These are phyloP conservation scores for Ascochyta koolunga DNA, from an alignment of 2,329 filamentous ascomycete genomes.

Conservation along the genomic window DNA sequence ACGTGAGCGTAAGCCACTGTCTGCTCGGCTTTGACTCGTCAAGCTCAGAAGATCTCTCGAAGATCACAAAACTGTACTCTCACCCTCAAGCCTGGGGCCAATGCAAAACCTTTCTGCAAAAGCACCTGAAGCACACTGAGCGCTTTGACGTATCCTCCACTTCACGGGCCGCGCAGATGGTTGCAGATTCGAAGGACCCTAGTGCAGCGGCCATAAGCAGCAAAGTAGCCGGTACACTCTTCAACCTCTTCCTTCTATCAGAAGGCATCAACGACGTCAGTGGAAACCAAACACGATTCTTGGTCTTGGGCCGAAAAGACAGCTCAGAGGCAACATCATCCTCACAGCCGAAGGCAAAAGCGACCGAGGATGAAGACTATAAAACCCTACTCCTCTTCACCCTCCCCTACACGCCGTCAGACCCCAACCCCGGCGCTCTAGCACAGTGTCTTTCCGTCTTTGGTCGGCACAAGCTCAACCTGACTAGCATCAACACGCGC, in stretches of 20 bases:
- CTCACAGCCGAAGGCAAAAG: background rate
- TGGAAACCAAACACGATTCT: conserved; percentile 81
- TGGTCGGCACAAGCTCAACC: conserved; percentile 72
- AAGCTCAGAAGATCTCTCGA: conserved; percentile 53
- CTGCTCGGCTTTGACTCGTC: conserved; percentile 62
- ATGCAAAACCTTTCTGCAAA: conserved; percentile 75
- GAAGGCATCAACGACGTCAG: conserved; percentile 72
- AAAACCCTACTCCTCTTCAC: conserved; percentile 85
- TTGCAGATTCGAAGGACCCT: conserved; percentile 65
- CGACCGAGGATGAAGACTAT: conserved; percentile 18
- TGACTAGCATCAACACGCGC: conserved; percentile 89
- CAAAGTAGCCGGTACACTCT: conserved; percentile 71
- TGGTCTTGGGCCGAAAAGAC: conserved; percentile 61
- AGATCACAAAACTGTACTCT: conserved; percentile 80
- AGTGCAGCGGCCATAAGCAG: conserved; percentile 79
- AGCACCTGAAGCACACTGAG: conserved; percentile 75
- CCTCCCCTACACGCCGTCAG: conserved; percentile 77
- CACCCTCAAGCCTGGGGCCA: conserved; percentile 97
- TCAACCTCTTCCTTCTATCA: conserved; percentile 72
- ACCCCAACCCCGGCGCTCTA: conserved; percentile 78
- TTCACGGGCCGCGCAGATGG: conserved; percentile 79
- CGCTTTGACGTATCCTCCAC: conserved; percentile 85
- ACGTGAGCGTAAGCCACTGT: conserved; percentile 87
- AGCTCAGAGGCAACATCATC: conserved; percentile 2
- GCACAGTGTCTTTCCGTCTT: conserved; percentile 83